A percentile compares a stretch with the other conserved stretches of the same genome.
Conservation (phyloP, 345 rosid species). For the Aethionema arabicum region DNA sequence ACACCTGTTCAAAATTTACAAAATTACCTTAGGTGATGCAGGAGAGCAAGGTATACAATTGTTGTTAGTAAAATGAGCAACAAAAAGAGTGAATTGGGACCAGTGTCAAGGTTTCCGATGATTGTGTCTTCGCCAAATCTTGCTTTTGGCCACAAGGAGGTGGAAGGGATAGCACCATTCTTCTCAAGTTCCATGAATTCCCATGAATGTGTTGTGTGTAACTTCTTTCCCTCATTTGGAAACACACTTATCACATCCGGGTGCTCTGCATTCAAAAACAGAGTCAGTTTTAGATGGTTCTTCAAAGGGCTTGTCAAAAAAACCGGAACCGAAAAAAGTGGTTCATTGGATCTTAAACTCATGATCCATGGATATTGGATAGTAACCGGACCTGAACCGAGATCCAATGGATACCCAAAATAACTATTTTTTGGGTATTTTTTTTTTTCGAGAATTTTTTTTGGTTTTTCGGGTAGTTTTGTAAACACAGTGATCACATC, state of each 20-base stretch:
- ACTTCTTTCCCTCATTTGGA: constrained; percentile 38
- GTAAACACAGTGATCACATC: too few relatives aligned
- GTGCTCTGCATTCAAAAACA: constrained; percentile 38
- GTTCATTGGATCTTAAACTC: too few relatives aligned
- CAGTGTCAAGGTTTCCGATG: constrained; percentile 61
- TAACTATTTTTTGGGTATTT: too few relatives aligned
- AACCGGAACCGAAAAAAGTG: too few relatives aligned
- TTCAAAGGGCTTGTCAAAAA: too few relatives aligned
- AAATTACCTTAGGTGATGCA: background rate
- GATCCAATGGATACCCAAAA: too few relatives aligned
- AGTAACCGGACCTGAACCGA: too few relatives aligned
- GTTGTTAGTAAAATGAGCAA: background rate
- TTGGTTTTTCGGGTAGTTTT: too few relatives aligned
- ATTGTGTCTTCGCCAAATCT: constrained; percentile 50
- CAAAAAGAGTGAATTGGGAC: constrained; percentile 29
- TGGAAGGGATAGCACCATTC: constrained; percentile 28
- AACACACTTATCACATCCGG: constrained; percentile 53
- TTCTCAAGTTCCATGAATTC: constrained; percentile 50
- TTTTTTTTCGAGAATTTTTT: too few relatives aligned
- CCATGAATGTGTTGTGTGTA: constrained; percentile 65
- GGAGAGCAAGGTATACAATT: background rate
- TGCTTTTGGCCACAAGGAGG: constrained; percentile 47
- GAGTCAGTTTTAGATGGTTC: background rate
- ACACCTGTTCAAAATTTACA: constrained; percentile 43
- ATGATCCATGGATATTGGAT: too few relatives aligned